phyloP scores from a whole-genome alignment of 139 green algal genomes.

The Volvox reticuliferus region DNA sequence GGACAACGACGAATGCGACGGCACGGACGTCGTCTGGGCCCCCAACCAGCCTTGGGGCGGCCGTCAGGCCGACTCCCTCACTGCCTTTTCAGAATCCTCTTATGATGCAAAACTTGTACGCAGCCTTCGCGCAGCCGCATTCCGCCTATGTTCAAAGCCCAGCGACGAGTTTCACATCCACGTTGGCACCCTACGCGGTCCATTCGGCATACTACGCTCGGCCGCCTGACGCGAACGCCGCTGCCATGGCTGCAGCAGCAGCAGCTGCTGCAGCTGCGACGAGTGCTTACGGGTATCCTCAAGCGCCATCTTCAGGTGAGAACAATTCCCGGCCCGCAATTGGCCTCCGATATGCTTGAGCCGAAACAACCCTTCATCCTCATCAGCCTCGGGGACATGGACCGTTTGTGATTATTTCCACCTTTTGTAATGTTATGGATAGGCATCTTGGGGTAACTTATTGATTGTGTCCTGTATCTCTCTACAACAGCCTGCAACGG shows the following conservation, averaged over 20 bases:
- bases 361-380: no score
- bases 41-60: no score
- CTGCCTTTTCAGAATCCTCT: constrained; percentile 10
- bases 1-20: neutral
- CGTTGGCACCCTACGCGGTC: neutral
- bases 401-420: no score
- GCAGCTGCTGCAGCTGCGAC: constrained; percentile 24
- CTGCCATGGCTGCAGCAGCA: neutral
- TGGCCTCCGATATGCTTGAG: no score
- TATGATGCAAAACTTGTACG: constrained; percentile 20
- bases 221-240: neutral
- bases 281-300: constrained; percentile 25
- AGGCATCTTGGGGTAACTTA: no score
- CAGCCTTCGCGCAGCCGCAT: constrained; percentile 22
- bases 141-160: neutral
- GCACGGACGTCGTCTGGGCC: neutral
- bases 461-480: neutral
- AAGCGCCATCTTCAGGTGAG: neutral
- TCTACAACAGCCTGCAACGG: neutral
- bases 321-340: neutral
- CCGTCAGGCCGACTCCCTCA: neutral
- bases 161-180: neutral
- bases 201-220: constrained; percentile 21
- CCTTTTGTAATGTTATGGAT: no score
- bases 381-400: no score